phyloP scores from a whole-genome alignment of 768 basidiomycete genomes.

The Exsudoporus frostii region DNA sequence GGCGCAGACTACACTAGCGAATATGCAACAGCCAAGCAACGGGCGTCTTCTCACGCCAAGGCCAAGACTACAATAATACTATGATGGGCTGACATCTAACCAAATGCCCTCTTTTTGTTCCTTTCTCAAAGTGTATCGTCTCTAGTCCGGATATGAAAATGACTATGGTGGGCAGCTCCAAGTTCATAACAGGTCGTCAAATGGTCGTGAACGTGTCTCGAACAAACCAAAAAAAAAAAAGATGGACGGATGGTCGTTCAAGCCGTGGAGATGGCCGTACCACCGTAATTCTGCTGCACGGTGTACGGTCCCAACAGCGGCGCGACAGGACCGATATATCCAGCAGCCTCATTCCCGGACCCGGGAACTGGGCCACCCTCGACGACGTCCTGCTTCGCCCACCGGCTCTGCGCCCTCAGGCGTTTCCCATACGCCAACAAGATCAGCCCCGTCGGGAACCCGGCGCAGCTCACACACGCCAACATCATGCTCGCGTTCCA shows the following conservation, averaged over 20 bases:
- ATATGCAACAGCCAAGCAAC: no score
- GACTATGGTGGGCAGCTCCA: no score
- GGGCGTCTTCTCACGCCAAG: no score
- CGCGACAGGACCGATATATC: not conserved
- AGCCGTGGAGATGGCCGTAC: constrained; percentile 4
- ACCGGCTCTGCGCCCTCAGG: constrained; percentile 22
- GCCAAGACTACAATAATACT: no score
- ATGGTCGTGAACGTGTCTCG: not conserved
- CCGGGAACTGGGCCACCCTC: not conserved
- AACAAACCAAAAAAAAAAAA: not conserved
- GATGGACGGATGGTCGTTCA: not conserved
- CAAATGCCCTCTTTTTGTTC: no score
- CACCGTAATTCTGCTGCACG: constrained; percentile 14
- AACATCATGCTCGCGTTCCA: constrained; percentile 15
- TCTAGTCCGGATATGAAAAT: no score
- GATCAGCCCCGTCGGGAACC: constrained; percentile 20
- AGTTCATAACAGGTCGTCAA: not conserved
- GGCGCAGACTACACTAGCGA: no score
- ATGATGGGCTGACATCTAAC: no score
- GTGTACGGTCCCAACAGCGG: constrained; percentile 15
- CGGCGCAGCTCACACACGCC: constrained; percentile 23
- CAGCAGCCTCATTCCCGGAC: not conserved
- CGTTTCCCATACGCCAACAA: constrained; percentile 21
- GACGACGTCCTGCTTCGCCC: constrained; percentile 22
- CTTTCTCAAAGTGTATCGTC: no score